Conservation (phyloP, 345 rosid genomes). For the Citrus sp. region DNA sequence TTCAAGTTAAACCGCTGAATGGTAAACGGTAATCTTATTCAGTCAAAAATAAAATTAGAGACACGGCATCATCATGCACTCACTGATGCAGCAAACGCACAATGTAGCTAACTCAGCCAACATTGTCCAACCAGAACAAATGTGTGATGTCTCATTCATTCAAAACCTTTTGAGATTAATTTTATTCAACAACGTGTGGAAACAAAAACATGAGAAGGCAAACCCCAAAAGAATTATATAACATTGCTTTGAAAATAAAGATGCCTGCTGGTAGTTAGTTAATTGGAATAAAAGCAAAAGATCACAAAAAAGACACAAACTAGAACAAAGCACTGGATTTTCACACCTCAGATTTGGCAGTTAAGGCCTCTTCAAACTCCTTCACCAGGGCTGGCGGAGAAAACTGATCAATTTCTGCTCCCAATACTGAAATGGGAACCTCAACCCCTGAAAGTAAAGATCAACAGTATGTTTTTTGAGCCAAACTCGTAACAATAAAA, state of each 20-base stretch:
- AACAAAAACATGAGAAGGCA: background rate
- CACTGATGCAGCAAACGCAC: background rate
- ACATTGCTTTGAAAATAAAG: background rate
- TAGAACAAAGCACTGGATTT: background rate
- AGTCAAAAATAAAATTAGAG: background rate
- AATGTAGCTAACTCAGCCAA: background rate
- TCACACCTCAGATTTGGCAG: constrained; percentile 42
- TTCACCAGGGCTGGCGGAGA: constrained; percentile 45
- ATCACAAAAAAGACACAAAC: background rate
- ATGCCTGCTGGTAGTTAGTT: background rate
- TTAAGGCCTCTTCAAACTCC: constrained; percentile 42
- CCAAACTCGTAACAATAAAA: background rate
- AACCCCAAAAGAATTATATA: background rate
- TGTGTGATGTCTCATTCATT: background rate
- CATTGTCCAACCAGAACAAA: background rate
- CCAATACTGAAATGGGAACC: constrained; percentile 45
- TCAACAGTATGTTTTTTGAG: background rate
- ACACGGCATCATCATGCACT: background rate
- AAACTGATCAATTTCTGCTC: constrained; percentile 44
- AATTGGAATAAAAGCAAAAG: background rate
- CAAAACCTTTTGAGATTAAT: background rate
- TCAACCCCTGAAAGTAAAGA: constrained; percentile 34
- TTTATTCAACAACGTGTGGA: background rate
- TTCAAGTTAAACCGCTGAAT: background rate
- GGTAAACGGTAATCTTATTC: background rate